These are phyloP conservation scores for Volvox africanus DNA, from an alignment of 139 green algal species.

Conservation along the genomic window DNA sequence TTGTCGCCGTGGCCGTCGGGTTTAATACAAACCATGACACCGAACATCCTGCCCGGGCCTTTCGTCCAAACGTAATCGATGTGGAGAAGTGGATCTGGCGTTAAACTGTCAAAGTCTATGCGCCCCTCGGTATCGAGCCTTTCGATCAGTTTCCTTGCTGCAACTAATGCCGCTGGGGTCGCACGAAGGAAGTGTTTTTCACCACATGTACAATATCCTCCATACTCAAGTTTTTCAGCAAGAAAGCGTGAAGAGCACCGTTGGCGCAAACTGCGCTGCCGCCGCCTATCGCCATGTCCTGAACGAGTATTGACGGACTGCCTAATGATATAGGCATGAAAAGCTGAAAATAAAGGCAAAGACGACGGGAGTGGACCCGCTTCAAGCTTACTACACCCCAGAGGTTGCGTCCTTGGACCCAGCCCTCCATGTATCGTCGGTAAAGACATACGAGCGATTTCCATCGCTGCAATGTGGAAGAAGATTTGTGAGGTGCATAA, in stretches of 20 bases:
- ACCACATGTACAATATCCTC: constrained; percentile 17
- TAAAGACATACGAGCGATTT: no score
- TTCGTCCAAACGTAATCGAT: constrained; percentile 58
- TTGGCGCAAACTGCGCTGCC: not conserved
- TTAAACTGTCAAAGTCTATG: constrained; percentile 46
- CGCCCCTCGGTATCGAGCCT: constrained; percentile 6
- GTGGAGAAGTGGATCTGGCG: constrained; percentile 25
- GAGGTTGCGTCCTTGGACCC: no score
- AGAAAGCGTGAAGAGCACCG: not conserved
- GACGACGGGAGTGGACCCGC: no score
- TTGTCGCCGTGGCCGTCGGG: not conserved
- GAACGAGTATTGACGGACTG: not conserved
- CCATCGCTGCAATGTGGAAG: no score
- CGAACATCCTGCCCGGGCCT: constrained; percentile 66
- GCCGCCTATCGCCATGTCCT: not conserved
- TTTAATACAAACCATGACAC: constrained; percentile 46
- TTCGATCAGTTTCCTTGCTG: not conserved
- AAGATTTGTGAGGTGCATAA: no score
- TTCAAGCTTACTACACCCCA: no score
- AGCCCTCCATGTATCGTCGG: no score
- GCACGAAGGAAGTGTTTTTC: not conserved
- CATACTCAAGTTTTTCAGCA: not conserved
- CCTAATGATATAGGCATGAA: not conserved
- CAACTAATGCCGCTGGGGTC: not conserved
- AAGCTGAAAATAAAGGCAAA: not conserved